Evolutionary conservation across 768 basidiomycete species (phyloP), one percentile per base, ranked within the genome.

Genomic region (Russula dissimulans): DNA sequence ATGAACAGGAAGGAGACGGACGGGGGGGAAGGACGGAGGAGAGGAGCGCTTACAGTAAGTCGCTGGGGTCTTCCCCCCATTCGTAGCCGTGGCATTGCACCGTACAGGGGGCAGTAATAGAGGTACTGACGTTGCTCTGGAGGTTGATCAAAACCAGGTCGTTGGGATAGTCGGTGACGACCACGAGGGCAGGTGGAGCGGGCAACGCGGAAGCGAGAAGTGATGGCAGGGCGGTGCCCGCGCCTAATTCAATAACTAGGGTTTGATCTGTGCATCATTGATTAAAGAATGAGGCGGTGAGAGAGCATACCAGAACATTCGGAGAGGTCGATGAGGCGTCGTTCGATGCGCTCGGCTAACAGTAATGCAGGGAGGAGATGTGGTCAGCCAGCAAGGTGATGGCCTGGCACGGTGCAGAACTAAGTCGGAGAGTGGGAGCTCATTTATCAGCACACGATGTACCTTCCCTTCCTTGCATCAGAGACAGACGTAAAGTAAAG

Each of bases 321-420:
- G 2, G 41, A 43, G 42, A 44, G 42, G 15, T 43, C 26, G 29
- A 56, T 56, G 9, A 46, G 9, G 59, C 73, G 46, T 53, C 78
- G 69, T 70, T 89, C 85, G 10, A 90, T 81, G 31, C 77, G 73
- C 67, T 89, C 85, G 3, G 84, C 83, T 17, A 89, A 75, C 57
- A 84, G 78, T 8, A 89, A 74, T 9, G 81, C 79, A 15, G 85
- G 86, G 84, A 88, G 69, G 88, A 89, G 3, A 88, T 74, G 62
- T 86, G 84, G 70, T 89, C 86, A 51, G 86, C 87, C 22, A 89
- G 74, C 10, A 87, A 75, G 14, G 84, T 86, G 61, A 82, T 86
- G 32, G 86, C 83, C 85, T 87, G 18, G n/a, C 2, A 39, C 9
- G 22, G 44, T 26, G 58, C 42, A 18, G 26, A 9, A 29, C 12